phyloP scores from a whole-genome alignment of 768 basidiomycete species.

The Tricholoma sp. region DNA sequence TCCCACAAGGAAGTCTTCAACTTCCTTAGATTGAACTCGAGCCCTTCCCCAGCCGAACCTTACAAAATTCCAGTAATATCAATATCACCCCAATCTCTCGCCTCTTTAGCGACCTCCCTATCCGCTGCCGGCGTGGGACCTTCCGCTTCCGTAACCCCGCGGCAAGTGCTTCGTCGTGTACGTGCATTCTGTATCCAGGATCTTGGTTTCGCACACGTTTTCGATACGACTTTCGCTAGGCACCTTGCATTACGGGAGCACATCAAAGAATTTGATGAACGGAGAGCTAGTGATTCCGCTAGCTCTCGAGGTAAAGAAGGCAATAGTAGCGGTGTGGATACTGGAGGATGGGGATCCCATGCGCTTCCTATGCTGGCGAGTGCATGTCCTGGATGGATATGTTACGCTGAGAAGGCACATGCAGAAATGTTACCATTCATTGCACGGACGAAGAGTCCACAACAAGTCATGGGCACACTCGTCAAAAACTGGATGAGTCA shows the following conservation, averaged over 20 bases:
- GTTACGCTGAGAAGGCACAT: conserved; percentile 98
- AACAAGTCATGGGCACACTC: conserved; percentile 90
- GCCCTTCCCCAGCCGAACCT: conserved; percentile 21
- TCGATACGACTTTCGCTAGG: conserved; percentile 93
- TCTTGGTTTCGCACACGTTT: conserved; percentile 77
- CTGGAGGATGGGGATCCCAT: conserved; percentile 12
- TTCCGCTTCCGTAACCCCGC: conserved; percentile 45
- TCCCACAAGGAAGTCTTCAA: conserved; percentile 90
- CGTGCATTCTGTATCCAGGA: conserved; percentile 61
- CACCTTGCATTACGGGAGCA: conserved; percentile 84
- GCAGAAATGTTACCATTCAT: conserved; percentile 92
- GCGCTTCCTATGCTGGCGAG: conserved; percentile 87
- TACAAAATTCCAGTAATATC: conserved; percentile 69
- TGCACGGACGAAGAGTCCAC: conserved; percentile 83
- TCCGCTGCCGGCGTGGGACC: conserved; percentile 47
- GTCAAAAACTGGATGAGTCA: conserved; percentile 85
- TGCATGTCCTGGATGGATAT: conserved; percentile 98
- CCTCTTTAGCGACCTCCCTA: conserved; percentile 67
- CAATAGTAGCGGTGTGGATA: not conserved
- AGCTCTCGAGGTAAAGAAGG: conserved; percentile 10
- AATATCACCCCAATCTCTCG: conserved; percentile 85
- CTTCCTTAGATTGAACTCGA: conserved; percentile 57
- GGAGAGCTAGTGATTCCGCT: conserved; percentile 33
- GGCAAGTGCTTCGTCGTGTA: conserved; percentile 64
- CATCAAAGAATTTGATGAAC: conserved; percentile 72